phyloP scores from a whole-genome alignment of 306 rosid species.

The Trichosanthes truncata region DNA sequence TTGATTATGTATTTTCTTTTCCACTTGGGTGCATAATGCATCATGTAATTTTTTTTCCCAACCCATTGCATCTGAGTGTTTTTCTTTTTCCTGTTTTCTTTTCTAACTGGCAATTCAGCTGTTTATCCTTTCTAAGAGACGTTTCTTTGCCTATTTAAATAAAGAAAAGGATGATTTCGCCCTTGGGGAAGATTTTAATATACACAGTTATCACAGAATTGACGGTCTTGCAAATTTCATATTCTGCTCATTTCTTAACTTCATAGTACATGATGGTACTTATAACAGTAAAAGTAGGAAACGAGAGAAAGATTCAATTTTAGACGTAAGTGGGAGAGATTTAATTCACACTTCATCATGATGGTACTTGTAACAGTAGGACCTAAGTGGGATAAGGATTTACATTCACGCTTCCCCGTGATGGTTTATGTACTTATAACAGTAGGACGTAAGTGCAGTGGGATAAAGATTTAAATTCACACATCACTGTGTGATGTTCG shows the following conservation, averaged over 20 bases:
- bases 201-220: background rate
- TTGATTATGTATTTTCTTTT: background rate
- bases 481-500: background rate
- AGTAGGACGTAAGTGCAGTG: background rate
- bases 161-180: background rate
- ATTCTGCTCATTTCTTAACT: background rate
- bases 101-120: background rate
- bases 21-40: constrained; percentile 1
- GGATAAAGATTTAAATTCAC: background rate
- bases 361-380: background rate
- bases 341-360: background rate
- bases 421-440: background rate
- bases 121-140: background rate
- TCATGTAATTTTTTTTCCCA: background rate
- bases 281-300: background rate
- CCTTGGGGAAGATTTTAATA: background rate
- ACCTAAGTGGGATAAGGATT: background rate
- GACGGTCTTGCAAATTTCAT: background rate
- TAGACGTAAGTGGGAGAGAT: background rate
- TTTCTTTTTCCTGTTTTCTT: background rate
- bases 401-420: background rate
- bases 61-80: background rate
- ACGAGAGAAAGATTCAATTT: background rate
- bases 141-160: background rate
- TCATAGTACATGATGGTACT: background rate